These are phyloP conservation scores for Diplodia mutila DNA, from an alignment of 2,329 filamentous ascomycete species.

Conservation along the genomic window DNA sequence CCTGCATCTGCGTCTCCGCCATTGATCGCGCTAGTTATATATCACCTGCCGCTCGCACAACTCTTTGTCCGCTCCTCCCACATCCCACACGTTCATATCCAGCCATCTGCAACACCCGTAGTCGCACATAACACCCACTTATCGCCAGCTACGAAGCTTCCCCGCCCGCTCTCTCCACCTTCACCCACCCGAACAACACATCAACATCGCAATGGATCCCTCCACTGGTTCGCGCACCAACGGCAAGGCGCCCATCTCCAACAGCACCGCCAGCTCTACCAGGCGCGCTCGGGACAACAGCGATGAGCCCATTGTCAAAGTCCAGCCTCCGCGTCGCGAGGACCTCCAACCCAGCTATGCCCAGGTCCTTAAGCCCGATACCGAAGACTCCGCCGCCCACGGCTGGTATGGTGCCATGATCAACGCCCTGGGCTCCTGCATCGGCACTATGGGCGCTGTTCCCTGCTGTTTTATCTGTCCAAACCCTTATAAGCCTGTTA, in stretches of 20 bases:
- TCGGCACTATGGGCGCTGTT: slow-evolving; percentile 82
- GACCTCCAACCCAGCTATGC: slow-evolving; percentile 87
- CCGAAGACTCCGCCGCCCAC: slow-evolving; percentile 69
- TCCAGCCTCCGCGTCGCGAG: slow-evolving; percentile 78
- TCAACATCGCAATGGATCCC: slow-evolving; percentile 7
- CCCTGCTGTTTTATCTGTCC: slow-evolving; percentile 92
- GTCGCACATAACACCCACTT: background rate
- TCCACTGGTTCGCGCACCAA: background rate
- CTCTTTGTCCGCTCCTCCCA: background rate
- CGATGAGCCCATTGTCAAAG: slow-evolving; percentile 53
- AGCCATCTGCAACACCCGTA: background rate
- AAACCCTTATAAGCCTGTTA: slow-evolving; percentile 92
- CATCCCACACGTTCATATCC: background rate
- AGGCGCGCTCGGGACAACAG: background rate
- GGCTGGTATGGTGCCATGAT: slow-evolving; percentile 93
- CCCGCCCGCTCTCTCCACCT: background rate
- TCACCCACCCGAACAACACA: background rate
- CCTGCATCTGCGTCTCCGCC: background rate
- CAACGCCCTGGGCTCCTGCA: slow-evolving; percentile 70
- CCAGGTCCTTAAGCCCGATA: slow-evolving; percentile 63
- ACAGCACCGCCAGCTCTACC: slow-evolving; percentile 20
- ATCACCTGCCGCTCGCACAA: slow-evolving; percentile 1
- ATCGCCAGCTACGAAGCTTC: background rate
- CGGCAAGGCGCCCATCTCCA: slow-evolving; percentile 25
- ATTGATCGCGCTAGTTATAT: slow-evolving; percentile 4